Evolutionary conservation across 2,329 filamentous ascomycete genomes (phyloP).

Genomic region (Colletotrichum australisinense): DNA sequence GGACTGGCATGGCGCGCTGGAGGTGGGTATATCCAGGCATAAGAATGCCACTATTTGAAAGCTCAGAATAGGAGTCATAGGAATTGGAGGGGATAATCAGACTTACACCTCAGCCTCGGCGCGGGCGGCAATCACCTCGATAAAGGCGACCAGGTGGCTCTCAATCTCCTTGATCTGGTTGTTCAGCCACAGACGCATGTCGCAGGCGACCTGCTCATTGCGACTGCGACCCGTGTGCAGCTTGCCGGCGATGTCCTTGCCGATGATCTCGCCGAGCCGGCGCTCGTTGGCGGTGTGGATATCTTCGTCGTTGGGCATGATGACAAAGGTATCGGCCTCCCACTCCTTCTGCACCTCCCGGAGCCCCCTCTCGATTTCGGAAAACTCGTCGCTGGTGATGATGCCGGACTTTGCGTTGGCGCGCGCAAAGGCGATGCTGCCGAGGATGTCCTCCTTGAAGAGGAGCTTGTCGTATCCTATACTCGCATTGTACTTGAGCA

Average conservation of each 20-base stretch:
- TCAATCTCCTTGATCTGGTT: slow-evolving; percentile 80
- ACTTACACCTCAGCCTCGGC: slow-evolving; percentile 76
- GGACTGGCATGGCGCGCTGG: slow-evolving; percentile 82
- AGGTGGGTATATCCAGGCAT: slow-evolving; percentile 94
- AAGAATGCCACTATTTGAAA: slow-evolving; percentile 62
- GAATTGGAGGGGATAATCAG: neutral
- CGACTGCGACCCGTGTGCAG: slow-evolving; percentile 77
- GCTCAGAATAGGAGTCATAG: slow-evolving; percentile 5
- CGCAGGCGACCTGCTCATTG: slow-evolving; percentile 80
- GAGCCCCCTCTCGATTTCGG: slow-evolving; percentile 79
- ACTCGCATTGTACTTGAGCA: slow-evolving; percentile 86
- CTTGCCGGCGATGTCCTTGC: slow-evolving; percentile 77
- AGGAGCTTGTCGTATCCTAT: slow-evolving; percentile 83
- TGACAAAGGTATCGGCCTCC: slow-evolving; percentile 60
- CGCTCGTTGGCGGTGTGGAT: slow-evolving; percentile 68
- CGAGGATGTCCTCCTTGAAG: slow-evolving; percentile 83
- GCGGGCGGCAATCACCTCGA: slow-evolving; percentile 75
- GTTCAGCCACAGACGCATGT: slow-evolving; percentile 80
- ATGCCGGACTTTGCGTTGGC: slow-evolving; percentile 83
- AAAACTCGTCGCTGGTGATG: slow-evolving; percentile 78
- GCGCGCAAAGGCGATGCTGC: slow-evolving; percentile 83
- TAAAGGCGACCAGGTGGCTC: slow-evolving; percentile 72
- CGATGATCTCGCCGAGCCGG: slow-evolving; percentile 74
- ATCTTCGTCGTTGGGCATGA: slow-evolving; percentile 52
- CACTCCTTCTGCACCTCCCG: slow-evolving; percentile 66